Conservation (phyloP, 2,329 filamentous ascomycete species). For the Arachnomyces sp. region DNA sequence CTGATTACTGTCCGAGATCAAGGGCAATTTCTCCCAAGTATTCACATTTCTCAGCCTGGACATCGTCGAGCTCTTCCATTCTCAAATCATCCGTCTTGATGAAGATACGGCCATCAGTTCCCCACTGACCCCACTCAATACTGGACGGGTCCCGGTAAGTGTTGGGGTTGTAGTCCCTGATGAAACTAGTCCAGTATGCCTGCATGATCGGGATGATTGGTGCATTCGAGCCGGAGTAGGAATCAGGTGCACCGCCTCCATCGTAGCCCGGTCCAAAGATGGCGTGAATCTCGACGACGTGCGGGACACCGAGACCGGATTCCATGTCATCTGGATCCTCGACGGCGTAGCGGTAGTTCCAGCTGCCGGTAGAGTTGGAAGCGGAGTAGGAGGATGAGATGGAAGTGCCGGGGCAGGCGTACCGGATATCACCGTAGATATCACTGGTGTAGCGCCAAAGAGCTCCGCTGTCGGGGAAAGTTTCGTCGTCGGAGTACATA, state of each 20-base stretch:
- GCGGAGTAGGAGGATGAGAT: conserved; percentile 39
- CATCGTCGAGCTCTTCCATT: conserved; percentile 40
- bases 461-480: conserved; percentile 42
- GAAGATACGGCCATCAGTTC: conserved; percentile 26
- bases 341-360: conserved; percentile 65
- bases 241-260: conserved; percentile 42
- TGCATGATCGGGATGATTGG: conserved; percentile 55
- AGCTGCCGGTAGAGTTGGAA: conserved; percentile 36
- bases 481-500: conserved; percentile 49
- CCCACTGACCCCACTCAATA: conserved; percentile 43
- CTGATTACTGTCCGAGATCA: conserved; percentile 41
- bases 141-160: conserved; percentile 37
- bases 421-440: conserved; percentile 58
- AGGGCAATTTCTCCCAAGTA: conserved; percentile 46
- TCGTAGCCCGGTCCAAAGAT: conserved; percentile 60
- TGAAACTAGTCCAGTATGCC: conserved; percentile 68
- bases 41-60: conserved; percentile 38
- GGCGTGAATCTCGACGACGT: conserved; percentile 59
- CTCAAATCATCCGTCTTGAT: conserved; percentile 37
- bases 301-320: conserved; percentile 55
- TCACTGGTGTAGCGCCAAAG: conserved; percentile 54
- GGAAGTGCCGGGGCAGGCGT: conserved; percentile 56
- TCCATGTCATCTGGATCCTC: conserved; percentile 48
- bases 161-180: conserved; percentile 61
- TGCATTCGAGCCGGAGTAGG: conserved; percentile 52